These are phyloP conservation scores for Coemansia sp. DNA, from an alignment of 192 early-diverging fungal genomes.

Conservation along the genomic window DNA sequence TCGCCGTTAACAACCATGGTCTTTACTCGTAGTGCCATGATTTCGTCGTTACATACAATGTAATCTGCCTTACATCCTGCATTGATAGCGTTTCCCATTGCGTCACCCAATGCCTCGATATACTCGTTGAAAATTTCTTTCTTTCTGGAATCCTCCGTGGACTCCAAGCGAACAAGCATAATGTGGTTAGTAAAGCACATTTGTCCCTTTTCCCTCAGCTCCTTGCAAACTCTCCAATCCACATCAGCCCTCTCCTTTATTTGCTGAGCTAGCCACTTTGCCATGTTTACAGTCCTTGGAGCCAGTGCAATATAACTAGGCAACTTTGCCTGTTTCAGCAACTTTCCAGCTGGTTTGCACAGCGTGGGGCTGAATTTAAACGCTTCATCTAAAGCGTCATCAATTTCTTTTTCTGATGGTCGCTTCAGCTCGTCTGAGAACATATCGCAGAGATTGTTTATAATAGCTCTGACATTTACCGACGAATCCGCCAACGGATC, in stretches of 20 bases:
- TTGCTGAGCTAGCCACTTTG: conserved; percentile 22
- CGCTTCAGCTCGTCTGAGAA: conserved; percentile 29
- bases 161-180: conserved; percentile 53
- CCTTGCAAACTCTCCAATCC: conserved; percentile 22
- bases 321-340: conserved; percentile 8
- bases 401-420: conserved; percentile 53
- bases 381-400: conserved; percentile 56
- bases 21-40: conserved; percentile 44
- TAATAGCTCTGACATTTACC: conserved; percentile 46
- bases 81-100: neutral
- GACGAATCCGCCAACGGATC: conserved; percentile 56
- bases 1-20: conserved; percentile 13
- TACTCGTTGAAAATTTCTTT: conserved; percentile 40
- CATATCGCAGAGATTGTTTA: conserved; percentile 52
- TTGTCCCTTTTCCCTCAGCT: conserved; percentile 7
- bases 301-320: conserved; percentile 28
- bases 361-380: conserved; percentile 41
- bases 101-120: neutral
- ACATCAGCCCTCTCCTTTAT: conserved; percentile 8
- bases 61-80: conserved; percentile 50
- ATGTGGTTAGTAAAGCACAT: conserved; percentile 42
- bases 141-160: conserved; percentile 12
- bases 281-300: conserved; percentile 19
- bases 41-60: conserved; percentile 52
- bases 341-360: conserved; percentile 22